A percentile compares a stretch with the other conserved stretches of the same genome.
These are phyloP conservation scores for Tetracladium maxilliforme DNA, from an alignment of 2,329 filamentous ascomycete genomes.

Conservation along the genomic window DNA sequence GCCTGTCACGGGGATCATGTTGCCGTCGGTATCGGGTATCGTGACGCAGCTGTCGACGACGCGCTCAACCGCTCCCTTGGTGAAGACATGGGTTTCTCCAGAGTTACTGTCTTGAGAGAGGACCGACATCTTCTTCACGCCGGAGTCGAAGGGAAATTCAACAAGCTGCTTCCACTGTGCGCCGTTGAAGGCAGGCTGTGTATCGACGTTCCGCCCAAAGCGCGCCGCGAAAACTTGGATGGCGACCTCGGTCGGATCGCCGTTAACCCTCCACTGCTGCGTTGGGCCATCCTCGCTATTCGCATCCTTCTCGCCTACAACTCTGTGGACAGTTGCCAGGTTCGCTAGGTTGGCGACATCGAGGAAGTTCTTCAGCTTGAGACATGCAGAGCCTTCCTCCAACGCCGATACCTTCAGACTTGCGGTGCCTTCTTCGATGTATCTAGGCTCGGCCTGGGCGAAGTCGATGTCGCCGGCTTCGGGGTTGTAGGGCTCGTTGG, in stretches of 20 bases:
- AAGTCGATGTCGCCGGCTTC: slow-evolving; percentile 35
- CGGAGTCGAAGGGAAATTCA: slow-evolving; percentile 61
- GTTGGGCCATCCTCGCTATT: too few species aligned
- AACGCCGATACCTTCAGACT: slow-evolving; percentile 12
- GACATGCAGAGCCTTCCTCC: slow-evolving; percentile 10
- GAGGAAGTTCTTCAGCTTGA: slow-evolving; percentile 29
- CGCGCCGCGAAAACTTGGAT: slow-evolving; percentile 60
- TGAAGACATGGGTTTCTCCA: slow-evolving; percentile 28
- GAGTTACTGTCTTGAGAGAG: slow-evolving; percentile 34
- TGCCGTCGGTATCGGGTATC: slow-evolving; percentile 23
- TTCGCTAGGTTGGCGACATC: slow-evolving; percentile 48
- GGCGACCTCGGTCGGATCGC: slow-evolving; percentile 60
- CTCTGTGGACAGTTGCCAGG: slow-evolving; percentile 29
- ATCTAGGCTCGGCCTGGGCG: slow-evolving; percentile 17
- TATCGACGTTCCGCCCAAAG: slow-evolving; percentile 43
- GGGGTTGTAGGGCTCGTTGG: slow-evolving; percentile 45
- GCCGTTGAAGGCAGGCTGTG: slow-evolving; percentile 30
- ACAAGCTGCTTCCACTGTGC: slow-evolving; percentile 39
- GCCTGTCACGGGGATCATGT: slow-evolving; percentile 28
- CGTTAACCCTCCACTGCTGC: slow-evolving; percentile 43
- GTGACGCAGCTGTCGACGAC: slow-evolving; percentile 32
- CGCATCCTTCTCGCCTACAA: too few species aligned
- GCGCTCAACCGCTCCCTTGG: slow-evolving; percentile 43
- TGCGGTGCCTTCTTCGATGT: slow-evolving; percentile 15
- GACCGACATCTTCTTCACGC: slow-evolving; percentile 62